Evolutionary conservation across 129 eudicot species (phyloP), one percentile per base, ranked within the genome.

Genomic region (Pittosporum tobira): DNA sequence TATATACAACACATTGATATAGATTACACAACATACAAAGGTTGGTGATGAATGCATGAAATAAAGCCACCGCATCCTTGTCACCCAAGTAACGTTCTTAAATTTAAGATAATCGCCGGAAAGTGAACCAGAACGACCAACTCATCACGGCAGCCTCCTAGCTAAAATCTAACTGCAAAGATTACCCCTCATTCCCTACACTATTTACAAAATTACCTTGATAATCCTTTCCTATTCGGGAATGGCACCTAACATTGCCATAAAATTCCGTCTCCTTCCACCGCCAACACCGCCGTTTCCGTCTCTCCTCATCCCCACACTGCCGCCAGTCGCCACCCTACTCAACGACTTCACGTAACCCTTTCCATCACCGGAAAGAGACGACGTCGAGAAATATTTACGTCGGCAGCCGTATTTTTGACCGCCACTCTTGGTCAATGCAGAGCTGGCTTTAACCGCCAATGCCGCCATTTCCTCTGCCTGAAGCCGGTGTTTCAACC

Each of bases 381-480:
- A 3, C 14, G 18, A n/a, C 51, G 10, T 6, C 20, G 51, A 18
- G 11, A 13, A 23, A 5, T 20, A 21, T 14, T 58, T 58, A 2
- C 63, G 49, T 7, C 49, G 50, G 2, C 63, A 58, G 3, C 63
- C 63, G 31, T 23, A 58, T 58, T 38, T 58, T 38, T 58, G 34
- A 23, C 63, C 63, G 1, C 63, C 63, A 23, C 49, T 21, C 25
- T 58, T 58, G 19, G 77, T 60, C 80, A 88, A 59, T 19, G 96
- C 96, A 5, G 89, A 68, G 64, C 83, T 81, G 1, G 96, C 96
- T 36, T 88, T 88, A 0, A 88, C 90, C 1, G 96, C 96, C 75
- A 88, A 73, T 56, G 96, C 96, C 4, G 96, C 96, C 96, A 88
- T 88, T 60, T 88, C 94, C 71, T 88, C 90, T 46, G 89, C 80